Base-by-base conservation (phyloP, 441 rosid species). In the Populus trichocarpa region DNA sequence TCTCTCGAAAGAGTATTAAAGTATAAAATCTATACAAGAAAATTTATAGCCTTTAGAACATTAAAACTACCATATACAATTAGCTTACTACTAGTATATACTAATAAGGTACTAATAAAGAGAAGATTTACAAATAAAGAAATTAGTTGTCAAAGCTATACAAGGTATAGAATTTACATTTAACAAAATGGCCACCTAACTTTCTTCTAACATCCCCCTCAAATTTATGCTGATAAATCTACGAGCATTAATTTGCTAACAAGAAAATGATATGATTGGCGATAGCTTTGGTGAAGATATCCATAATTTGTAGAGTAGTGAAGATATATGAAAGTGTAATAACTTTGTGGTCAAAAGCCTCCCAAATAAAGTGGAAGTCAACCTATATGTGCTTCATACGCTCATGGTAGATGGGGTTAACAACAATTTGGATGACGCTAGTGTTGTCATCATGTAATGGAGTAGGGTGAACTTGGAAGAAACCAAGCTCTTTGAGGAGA, bases 401-500 rank as follows among this genome's bases (percentile, higher is more conserved):
- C 14, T 69, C 8, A 36, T 69, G 20, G 8, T 14, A 69, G 23
- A 32, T 13, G 0, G n/a, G 71, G 22, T 69, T 12, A 18, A 0
- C 13, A 30, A 0, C n/a, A 32, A 69, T 69, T 32, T 69, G 6
- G 2, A 69, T 69, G 7, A 0, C 0, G 2, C 1, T 30, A 69
- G 2, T 69, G 9, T 69, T 69, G 46, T 69, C n/a, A 69, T 0
- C 23, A 30, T 69, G 46, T 36, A 69, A 30, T 69, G 42, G 22
- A 36, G 71, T 14, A 26, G 12, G 71, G 28, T 69, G 25, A 30
- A 30, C 38, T 30, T 69, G n/a, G 2, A 18, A 5, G 30, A 69
- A 69, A 32, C 46, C n/a, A 69, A 69, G 42, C 42, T 69, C 67
- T 23, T 11, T 72, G 10, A 72, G 38, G 66, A 53, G 42, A 72